Evolutionary conservation across 1,284 basidiomycete species (phyloP), one percentile per base, ranked within the genome.

Genomic region (Pisolithus thermaeus): DNA sequence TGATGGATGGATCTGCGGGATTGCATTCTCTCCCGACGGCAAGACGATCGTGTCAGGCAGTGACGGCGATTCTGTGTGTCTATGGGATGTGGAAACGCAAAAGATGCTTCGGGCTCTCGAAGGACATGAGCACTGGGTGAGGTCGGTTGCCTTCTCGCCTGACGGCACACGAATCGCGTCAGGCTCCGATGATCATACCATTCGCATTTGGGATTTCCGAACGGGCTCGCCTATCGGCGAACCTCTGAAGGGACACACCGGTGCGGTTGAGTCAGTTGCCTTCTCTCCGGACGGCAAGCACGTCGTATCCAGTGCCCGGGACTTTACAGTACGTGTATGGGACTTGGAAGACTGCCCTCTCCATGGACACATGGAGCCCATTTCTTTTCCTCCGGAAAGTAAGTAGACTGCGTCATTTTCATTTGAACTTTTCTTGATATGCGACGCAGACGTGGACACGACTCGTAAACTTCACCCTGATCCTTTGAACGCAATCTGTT

Each of bases 171-270:
- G 30, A 12, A 50, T 58, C 9, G 49, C 27, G 0, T 55, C 51
- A 18, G 51, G 54, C 22, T 59, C 49, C 18, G 0, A 36, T 0
- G 54, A 58, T 42, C 38, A 27, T 0, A 46, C 49, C n/a, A 37
- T 59, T 54, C 54, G 58, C 11, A 35, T 50, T 20, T 58, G 58
- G 52, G 39, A 41, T 9, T 20, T 22, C 39, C 20, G 12, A 41
- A 41, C 39, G 9, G 16, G 27, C 2, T 14, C 45, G 23, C 30
- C 23, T 9, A 27, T 46, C 23, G 30, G 35, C 2, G 38, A 28
- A 6, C 52, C 57, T 18, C 48, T 58, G 27, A 25, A 22, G 16
- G 43, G 43, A 23, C 52, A 52, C 30, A 18, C 32, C 18, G 35
- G 39, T 27, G 47, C 25, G 25, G 47, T 52, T 16, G 23, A 23